Conservation (phyloP, 1,284 basidiomycete species). For the Pascua guehoae region DNA sequence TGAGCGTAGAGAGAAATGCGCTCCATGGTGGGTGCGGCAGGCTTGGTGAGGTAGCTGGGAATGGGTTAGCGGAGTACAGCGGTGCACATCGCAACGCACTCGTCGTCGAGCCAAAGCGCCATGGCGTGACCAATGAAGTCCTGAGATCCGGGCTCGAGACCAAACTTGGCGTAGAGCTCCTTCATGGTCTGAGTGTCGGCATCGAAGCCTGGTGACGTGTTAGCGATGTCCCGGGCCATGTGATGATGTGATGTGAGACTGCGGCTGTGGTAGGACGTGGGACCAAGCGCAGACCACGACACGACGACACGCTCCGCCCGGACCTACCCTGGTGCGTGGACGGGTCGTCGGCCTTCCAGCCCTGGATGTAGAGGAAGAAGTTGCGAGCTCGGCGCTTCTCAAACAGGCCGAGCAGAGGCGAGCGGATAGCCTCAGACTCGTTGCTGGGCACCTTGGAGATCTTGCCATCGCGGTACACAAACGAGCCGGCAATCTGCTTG, state of each 20-base stretch:
- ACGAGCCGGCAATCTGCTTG: slow-evolving; percentile 98
- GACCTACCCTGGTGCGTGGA: slow-evolving; percentile 84
- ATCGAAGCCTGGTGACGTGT: slow-evolving; percentile 62
- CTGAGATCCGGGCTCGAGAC: slow-evolving; percentile 93
- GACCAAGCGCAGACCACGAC: background rate
- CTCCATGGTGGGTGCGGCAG: slow-evolving; percentile 85
- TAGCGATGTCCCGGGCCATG: background rate
- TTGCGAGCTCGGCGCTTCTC: slow-evolving; percentile 98
- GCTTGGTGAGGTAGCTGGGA: slow-evolving; percentile 81
- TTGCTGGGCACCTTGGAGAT: slow-evolving; percentile 98
- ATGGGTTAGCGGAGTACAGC: background rate
- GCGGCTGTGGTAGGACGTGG: too few relatives aligned
- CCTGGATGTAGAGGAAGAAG: slow-evolving; percentile 97
- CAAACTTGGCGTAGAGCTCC: slow-evolving; percentile 92
- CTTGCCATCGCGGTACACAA: slow-evolving; percentile 92
- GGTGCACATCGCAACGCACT: slow-evolving; percentile 58
- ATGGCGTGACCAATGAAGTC: slow-evolving; percentile 99
- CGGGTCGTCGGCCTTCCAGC: slow-evolving; percentile 91
- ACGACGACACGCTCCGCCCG: background rate
- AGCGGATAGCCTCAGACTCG: slow-evolving; percentile 94
- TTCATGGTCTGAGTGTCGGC: slow-evolving; percentile 87
- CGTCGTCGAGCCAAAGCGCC: slow-evolving; percentile 96
- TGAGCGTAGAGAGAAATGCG: slow-evolving; percentile 96
- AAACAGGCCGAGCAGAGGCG: slow-evolving; percentile 94
- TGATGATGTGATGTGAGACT: background rate